Evolutionary conservation across 176 grass and related monocot species (phyloP).

Genomic region (Zea mays): DNA sequence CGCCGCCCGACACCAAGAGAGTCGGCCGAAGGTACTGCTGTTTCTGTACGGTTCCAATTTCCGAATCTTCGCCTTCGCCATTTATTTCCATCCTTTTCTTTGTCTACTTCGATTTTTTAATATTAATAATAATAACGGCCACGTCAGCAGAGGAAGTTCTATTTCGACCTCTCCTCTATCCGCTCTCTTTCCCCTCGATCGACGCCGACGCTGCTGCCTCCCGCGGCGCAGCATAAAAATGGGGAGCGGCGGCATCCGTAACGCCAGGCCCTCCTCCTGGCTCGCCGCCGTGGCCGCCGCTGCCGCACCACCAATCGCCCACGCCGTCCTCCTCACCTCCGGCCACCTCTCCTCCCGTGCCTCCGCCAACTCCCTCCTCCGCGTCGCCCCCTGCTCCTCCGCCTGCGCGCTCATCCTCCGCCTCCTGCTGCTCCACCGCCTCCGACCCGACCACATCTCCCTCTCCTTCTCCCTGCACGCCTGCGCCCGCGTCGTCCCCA

Average conservation of each 20-base stretch:
- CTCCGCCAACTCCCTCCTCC: conserved; percentile 43
- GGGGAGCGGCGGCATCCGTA: background rate
- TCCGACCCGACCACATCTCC: conserved; percentile 47
- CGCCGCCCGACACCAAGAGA: too few relatives aligned
- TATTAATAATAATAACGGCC: too few relatives aligned
- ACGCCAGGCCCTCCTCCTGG: conserved; percentile 11
- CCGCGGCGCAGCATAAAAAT: background rate
- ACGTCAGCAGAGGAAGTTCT: too few relatives aligned
- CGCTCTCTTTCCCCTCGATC: too few relatives aligned
- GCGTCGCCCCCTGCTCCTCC: conserved; percentile 14
- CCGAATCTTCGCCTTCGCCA: too few relatives aligned
- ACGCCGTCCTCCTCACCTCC: conserved; percentile 44
- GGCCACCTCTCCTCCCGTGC: conserved; percentile 36
- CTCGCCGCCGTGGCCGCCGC: conserved; percentile 21
- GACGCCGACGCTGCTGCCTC: too few relatives aligned
- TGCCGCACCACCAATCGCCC: conserved; percentile 18
- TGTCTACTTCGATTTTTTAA: too few relatives aligned
- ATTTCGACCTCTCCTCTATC: too few relatives aligned
- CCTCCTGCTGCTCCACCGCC: conserved; percentile 21
- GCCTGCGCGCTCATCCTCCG: conserved; percentile 40
- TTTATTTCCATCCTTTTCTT: too few relatives aligned
- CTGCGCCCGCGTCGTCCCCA: conserved; percentile 10
- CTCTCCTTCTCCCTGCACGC: conserved; percentile 54
- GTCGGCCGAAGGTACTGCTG: too few relatives aligned
- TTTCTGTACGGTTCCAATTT: too few relatives aligned